phyloP scores from a whole-genome alignment of 495 filamentous ascomycete species.

The Amniculicola lignicola region DNA sequence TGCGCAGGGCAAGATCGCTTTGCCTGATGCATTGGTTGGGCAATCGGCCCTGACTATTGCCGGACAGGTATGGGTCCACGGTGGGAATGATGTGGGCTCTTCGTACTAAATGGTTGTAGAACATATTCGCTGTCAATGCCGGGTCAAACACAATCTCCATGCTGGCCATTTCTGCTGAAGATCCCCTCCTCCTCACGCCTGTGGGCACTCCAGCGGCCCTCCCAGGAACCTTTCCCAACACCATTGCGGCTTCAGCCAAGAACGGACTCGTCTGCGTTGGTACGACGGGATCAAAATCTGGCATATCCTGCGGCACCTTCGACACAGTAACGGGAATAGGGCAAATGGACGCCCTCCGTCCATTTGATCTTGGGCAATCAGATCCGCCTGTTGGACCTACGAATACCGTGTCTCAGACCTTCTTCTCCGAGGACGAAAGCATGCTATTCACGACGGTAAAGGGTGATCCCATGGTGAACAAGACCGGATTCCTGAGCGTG shows the following conservation, averaged over 20 bases:
- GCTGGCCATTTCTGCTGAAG: constrained; percentile 47
- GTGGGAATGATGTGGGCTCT: neutral
- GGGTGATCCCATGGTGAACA: constrained; percentile 51
- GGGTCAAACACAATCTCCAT: constrained; percentile 57
- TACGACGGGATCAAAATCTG: constrained; percentile 51
- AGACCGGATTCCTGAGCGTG: constrained; percentile 53
- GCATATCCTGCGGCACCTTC: constrained; percentile 53
- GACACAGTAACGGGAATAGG: constrained; percentile 40
- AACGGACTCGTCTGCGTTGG: constrained; percentile 54
- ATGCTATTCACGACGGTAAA: constrained; percentile 56
- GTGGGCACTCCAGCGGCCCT: constrained; percentile 46
- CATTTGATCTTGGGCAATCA: constrained; percentile 48
- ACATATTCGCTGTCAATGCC: constrained; percentile 59
- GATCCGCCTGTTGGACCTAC: constrained; percentile 55
- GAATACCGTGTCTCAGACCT: constrained; percentile 54
- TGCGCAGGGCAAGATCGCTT: constrained; percentile 16
- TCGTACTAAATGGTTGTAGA: constrained; percentile 9
- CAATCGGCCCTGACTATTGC: constrained; percentile 51
- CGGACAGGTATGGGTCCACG: constrained; percentile 44
- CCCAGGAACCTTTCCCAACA: constrained; percentile 56
- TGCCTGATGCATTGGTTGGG: constrained; percentile 52
- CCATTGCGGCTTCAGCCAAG: constrained; percentile 51
- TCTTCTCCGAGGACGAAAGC: constrained; percentile 53
- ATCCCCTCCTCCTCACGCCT: constrained; percentile 48
- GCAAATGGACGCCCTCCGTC: constrained; percentile 45